Evolutionary conservation across 129 eudicot genomes (phyloP), one percentile per base, ranked within the genome.

Genomic region (Helianthus tuberosus): DNA sequence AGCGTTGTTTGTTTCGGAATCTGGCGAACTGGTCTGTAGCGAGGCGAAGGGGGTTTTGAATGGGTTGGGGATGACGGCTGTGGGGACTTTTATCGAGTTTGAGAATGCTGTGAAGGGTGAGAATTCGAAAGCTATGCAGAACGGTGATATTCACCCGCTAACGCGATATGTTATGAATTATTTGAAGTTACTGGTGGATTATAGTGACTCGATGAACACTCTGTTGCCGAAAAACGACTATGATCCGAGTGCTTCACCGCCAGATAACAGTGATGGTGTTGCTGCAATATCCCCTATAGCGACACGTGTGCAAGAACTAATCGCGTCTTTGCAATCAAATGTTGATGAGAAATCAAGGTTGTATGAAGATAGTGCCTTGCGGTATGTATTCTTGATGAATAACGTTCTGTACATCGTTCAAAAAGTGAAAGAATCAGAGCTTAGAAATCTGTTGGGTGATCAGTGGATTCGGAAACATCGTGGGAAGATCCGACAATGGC

Each of bases 91-190:
- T 65, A 77, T 72, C 43, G 96, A 92, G 76, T 92, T 92, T 74
- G 98, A 92, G 77, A 89, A 81, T 67, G 98, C 96, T 72, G 96
- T 92, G 14, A 79, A 89, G 77, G 85, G 84, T 35, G 98, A 92
- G 72, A 71, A 78, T 25, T 85, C 96, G 0, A 89, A 75, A 66
- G 88, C 94, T 0, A 64, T 86, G 27, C 94, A 77, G 53, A 83
- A 83, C 12, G 96, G 87, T 52, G 96, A 92, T 71, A 78, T 92
- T 84, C 98, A 92, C 58, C 98, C 98, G 0, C 76, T 92, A 46
- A 82, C 94, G 0, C 84, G 95, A 11, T 92, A 92, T 64, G 98
- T 92, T n/a, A 92, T 92, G 98, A 92, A 92, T 78, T 92, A 92
- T 82, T 69, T 78, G 61, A 89, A 82, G 47, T 73, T 92, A 79